These are phyloP conservation scores for Aspergillus latus DNA, from an alignment of 2,329 filamentous ascomycete species.

Conservation along the genomic window DNA sequence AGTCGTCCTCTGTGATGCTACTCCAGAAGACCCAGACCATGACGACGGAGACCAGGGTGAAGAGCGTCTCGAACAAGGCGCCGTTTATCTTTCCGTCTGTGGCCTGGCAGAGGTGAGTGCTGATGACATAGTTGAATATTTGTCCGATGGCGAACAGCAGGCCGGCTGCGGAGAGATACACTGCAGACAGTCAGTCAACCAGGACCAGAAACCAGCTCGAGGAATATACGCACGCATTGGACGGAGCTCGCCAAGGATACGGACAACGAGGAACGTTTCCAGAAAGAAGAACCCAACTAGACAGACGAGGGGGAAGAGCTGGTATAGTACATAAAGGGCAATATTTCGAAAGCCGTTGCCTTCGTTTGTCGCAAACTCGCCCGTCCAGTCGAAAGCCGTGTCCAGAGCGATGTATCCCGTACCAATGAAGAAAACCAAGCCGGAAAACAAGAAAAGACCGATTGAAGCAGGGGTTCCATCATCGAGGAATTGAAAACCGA, in stretches of 20 bases:
- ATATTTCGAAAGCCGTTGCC: conserved; percentile 66
- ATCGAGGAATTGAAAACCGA: conserved; percentile 90
- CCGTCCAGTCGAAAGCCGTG: conserved; percentile 83
- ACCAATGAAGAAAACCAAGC: conserved; percentile 73
- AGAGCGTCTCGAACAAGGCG: conserved; percentile 86
- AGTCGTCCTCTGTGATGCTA: conserved; percentile 98
- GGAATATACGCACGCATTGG: conserved; percentile 69
- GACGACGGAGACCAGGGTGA: conserved; percentile 80
- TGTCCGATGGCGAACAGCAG: conserved; percentile 89
- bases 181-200: conserved; percentile 34
- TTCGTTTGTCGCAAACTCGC: conserved; percentile 66
- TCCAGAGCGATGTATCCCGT: conserved; percentile 96
- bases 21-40: conserved; percentile 96
- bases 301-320: conserved; percentile 84
- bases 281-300: conserved; percentile 81
- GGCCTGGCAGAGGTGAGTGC: conserved; percentile 82
- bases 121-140: conserved; percentile 94
- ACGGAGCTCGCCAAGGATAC: conserved; percentile 79
- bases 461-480: conserved; percentile 87
- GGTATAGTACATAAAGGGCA: conserved; percentile 90
- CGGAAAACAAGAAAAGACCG: conserved; percentile 70
- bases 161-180: conserved; percentile 72
- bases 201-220: background rate
- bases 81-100: conserved; percentile 87
- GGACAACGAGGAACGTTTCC: conserved; percentile 78